Percentiles rank a stretch among this genome's conserved stretches.
Evolutionary conservation across 1,284 basidiomycete genomes (phyloP).

Genomic region (Fomitiporia mediterranea): DNA sequence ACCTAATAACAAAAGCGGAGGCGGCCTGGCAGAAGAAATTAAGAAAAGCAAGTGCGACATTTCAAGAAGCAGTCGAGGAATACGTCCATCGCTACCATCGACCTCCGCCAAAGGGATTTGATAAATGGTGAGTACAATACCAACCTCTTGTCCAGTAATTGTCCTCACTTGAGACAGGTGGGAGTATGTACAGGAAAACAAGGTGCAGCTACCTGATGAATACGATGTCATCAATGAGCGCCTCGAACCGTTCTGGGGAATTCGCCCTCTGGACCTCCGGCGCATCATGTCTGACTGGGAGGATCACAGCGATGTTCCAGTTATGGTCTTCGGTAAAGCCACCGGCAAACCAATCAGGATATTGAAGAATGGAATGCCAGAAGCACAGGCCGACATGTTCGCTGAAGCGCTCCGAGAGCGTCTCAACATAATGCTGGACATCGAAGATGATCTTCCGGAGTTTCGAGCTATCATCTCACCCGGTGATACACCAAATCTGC

Average conservation of each 20-base stretch:
- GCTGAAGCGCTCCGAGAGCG: slow-evolving; percentile 10
- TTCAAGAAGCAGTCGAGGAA: slow-evolving; percentile 49
- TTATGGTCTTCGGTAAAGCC: slow-evolving; percentile 24
- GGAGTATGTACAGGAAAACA: slow-evolving; percentile 28
- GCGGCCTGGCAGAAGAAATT: slow-evolving; percentile 47
- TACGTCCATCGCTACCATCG: slow-evolving; percentile 48
- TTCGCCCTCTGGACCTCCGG: slow-evolving; percentile 23
- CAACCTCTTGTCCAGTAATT: not conserved
- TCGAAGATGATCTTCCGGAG: slow-evolving; percentile 36
- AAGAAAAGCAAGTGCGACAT: slow-evolving; percentile 46
- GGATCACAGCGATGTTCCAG: slow-evolving; percentile 18
- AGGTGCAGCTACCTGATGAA: slow-evolving; percentile 33
- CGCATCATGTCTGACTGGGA: slow-evolving; percentile 21
- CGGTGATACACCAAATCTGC: slow-evolving; percentile 42
- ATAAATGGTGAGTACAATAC: slow-evolving; percentile 36
- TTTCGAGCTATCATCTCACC: slow-evolving; percentile 44
- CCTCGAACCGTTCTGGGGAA: slow-evolving; percentile 27
- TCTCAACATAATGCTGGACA: slow-evolving; percentile 35
- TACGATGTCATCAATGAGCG: slow-evolving; percentile 28
- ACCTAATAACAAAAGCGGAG: slow-evolving; percentile 46
- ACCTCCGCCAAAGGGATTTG: slow-evolving; percentile 51
- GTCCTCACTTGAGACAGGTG: slow-evolving; percentile 13
- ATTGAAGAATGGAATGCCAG: slow-evolving; percentile 21
- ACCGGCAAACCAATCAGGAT: slow-evolving; percentile 16
- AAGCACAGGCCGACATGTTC: slow-evolving; percentile 10